Conservation (phyloP, 2,329 filamentous ascomycete species). For the Fusarium keratoplasticum region DNA sequence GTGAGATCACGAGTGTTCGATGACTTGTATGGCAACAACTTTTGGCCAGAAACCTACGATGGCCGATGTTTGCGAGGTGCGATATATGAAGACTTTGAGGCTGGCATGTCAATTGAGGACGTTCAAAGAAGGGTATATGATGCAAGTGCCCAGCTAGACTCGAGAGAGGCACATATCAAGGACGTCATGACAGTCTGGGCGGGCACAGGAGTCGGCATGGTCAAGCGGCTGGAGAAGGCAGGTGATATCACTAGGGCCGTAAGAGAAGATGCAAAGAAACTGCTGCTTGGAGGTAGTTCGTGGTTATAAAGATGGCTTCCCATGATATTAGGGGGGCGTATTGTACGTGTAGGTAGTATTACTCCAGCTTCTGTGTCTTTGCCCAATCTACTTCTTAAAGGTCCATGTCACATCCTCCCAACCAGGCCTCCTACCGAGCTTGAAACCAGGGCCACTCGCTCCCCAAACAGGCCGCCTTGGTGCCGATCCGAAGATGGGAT, state of each 20-base stretch:
- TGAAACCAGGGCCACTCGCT: background rate
- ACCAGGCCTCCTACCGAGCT: background rate
- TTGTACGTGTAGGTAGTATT: background rate
- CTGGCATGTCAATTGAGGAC: too few species aligned
- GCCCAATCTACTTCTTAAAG: background rate
- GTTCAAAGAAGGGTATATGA: too few species aligned
- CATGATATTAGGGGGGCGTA: background rate
- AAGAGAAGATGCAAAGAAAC: background rate
- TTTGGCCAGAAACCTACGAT: too few species aligned
- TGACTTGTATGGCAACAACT: too few species aligned
- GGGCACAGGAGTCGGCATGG: background rate
- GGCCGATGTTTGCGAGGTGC: too few species aligned
- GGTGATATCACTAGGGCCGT: background rate
- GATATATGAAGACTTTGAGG: too few species aligned
- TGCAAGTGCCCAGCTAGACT: too few species aligned
- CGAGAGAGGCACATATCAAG: too few species aligned
- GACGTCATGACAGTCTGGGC: too few species aligned
- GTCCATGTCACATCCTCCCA: conserved; percentile 23
- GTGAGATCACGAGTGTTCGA: too few species aligned
- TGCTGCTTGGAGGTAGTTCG: too few species aligned
- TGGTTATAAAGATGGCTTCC: background rate
- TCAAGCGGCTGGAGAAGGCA: background rate
- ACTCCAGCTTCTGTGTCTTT: background rate
- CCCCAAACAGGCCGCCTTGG: conserved; percentile 15
- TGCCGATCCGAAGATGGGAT: conserved; percentile 9